Base-by-base conservation (phyloP, 2,329 filamentous ascomycete species). In the Hymenoscyphus linearis region DNA sequence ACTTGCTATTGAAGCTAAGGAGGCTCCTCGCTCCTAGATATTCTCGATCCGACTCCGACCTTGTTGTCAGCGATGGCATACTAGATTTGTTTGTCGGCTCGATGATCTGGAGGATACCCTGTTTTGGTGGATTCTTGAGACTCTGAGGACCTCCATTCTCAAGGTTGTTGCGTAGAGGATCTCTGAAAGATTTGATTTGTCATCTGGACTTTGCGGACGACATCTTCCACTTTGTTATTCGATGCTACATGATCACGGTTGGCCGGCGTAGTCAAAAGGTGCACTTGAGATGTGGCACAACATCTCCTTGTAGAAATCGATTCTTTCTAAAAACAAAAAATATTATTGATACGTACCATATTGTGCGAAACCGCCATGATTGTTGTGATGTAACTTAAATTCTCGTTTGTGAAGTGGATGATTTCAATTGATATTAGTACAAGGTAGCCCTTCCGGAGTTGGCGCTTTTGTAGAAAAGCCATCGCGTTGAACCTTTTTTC, bases 1-100 rank as follows among this genome's bases (percentile, higher is more conserved):
- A 85, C 80, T 84, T 72, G 89, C 88, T 74, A 88, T 97, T 76
- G 93, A 97, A 76, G 89, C 87, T 80, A 98, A 98, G 87, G 93
- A 97, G 82, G 91, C 90, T 78, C 87, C 90, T 77, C 72, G 67
- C 61, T 64, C 66, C 68, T 71, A 72, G 65, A 65, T 62, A 52
- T 50, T 57, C 61, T 61, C 52, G 66, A 62, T 65, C 65, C 65
- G 60, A 63, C 66, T 65, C 65, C 64, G 69, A 67, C 68, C 67
- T 68, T 70, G 66, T 66, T 72, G 67, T 64, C 67, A 70, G 65
- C 50, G 60, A 65, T 68, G 66, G 60, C 65, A 68, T 70, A 66
- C 64, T 64, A 64, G 64, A 59, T 64, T 62, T 59, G 65, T 71
- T 62, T 69, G 67, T 61, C 62, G 64, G 57, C 60, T 50, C 56